Conservation (phyloP, 176 grass and related monocot genomes). For the Lolium rigidum region DNA sequence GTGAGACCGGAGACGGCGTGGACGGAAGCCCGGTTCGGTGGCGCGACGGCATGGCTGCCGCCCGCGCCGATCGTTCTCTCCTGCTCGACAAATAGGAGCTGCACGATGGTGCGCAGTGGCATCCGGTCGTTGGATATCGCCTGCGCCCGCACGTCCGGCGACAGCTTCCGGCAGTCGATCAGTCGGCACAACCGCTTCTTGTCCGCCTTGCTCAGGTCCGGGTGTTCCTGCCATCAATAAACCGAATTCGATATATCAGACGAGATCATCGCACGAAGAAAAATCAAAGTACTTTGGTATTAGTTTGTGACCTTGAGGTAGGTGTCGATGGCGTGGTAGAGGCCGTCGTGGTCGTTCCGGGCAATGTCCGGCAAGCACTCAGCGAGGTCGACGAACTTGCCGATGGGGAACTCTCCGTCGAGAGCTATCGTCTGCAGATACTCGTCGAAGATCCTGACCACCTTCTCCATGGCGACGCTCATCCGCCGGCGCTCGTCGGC, state of each 20-base stretch:
- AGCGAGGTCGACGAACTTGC: slow-evolving; percentile 72
- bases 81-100: slow-evolving; percentile 90
- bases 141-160: slow-evolving; percentile 63
- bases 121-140: slow-evolving; percentile 83
- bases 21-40: neutral
- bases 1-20: slow-evolving; percentile 22
- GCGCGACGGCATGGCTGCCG: slow-evolving; percentile 30
- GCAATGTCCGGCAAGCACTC: slow-evolving; percentile 77
- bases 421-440: slow-evolving; percentile 69
- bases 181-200: slow-evolving; percentile 79
- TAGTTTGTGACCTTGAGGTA: slow-evolving; percentile 71
- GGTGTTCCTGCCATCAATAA: slow-evolving; percentile 60
- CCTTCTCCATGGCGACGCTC: slow-evolving; percentile 62
- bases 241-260: neutral
- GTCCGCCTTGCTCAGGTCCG: slow-evolving; percentile 83
- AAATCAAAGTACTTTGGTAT: neutral
- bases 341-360: slow-evolving; percentile 64
- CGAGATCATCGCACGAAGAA: neutral
- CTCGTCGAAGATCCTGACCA: slow-evolving; percentile 65
- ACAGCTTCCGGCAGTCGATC: slow-evolving; percentile 87
- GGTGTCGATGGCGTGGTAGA: slow-evolving; percentile 84
- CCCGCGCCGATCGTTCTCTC: slow-evolving; percentile 49
- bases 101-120: slow-evolving; percentile 91
- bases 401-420: slow-evolving; percentile 52
- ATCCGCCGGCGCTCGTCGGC: slow-evolving; percentile 55